Evolutionary conservation across 352 stramenopile genomes (phyloP).

Genomic region (Phytophthora aleatoria): DNA sequence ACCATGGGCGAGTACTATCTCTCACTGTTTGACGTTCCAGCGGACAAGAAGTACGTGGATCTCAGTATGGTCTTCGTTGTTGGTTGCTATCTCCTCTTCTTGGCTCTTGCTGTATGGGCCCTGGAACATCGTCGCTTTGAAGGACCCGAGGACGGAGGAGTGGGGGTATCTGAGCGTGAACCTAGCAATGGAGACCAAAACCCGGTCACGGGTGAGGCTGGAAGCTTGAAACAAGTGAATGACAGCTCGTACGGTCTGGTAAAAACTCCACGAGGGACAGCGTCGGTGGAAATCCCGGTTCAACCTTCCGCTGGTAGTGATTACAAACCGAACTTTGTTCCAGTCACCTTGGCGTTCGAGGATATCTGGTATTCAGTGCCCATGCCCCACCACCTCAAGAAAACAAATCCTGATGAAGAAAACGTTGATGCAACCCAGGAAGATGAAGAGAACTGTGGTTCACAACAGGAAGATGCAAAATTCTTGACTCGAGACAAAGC

Average conservation of each 20-base stretch:
- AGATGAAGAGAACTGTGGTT: neutral
- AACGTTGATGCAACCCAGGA: constrained; percentile 15
- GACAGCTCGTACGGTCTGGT: constrained; percentile 24
- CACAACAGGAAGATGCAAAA: no score
- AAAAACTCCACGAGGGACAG: constrained; percentile 30
- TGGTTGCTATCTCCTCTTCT: constrained; percentile 42
- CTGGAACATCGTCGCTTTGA: constrained; percentile 43
- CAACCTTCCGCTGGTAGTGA: constrained; percentile 9
- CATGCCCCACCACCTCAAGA: constrained; percentile 36
- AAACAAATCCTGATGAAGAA: constrained; percentile 3
- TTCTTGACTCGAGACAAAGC: neutral
- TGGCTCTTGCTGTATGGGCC: constrained; percentile 31
- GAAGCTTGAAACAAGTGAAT: constrained; percentile 4
- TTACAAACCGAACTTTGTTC: constrained; percentile 33
- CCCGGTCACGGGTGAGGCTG: neutral
- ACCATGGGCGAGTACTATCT: constrained; percentile 52
- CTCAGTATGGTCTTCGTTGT: constrained; percentile 45
- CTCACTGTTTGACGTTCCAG: constrained; percentile 41
- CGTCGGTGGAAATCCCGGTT: constrained; percentile 22
- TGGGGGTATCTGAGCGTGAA: constrained; percentile 4
- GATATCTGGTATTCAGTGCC: constrained; percentile 41
- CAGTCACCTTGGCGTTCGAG: constrained; percentile 49
- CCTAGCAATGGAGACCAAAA: neutral
- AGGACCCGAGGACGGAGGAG: constrained; percentile 21
- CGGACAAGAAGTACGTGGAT: constrained; percentile 38